phyloP scores from a whole-genome alignment of 495 filamentous ascomycete species.

The Neurospora africana region DNA sequence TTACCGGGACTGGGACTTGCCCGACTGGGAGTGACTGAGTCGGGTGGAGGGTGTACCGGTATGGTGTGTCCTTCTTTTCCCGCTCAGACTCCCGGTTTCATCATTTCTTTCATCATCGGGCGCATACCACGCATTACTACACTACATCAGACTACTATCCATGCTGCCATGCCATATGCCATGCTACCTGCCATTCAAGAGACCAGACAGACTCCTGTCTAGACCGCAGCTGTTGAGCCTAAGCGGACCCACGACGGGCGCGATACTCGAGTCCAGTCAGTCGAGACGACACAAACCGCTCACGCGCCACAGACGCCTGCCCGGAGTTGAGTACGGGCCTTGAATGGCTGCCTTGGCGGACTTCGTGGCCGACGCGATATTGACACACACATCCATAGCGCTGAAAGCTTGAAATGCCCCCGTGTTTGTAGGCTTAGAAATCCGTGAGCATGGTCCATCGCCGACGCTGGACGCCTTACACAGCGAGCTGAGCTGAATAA shows the following conservation, averaged over 20 bases:
- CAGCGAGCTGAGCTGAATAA: neutral
- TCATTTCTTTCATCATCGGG: constrained; percentile 24
- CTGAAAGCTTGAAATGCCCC: neutral
- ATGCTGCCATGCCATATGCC: neutral
- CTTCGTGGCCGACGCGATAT: neutral
- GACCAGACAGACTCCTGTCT: neutral
- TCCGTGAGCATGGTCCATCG: neutral
- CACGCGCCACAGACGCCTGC: neutral
- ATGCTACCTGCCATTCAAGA: neutral
- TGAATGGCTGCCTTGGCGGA: neutral
- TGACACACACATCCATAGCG: neutral
- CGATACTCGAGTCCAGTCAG: neutral
- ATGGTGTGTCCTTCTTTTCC: constrained; percentile 1
- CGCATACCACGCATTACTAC: neutral
- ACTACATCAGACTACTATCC: neutral
- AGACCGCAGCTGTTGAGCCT: neutral
- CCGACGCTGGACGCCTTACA: neutral
- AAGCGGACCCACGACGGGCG: neutral
- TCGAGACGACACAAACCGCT: neutral
- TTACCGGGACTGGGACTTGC: neutral
- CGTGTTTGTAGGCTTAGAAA: neutral
- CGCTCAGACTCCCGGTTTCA: constrained; percentile 21
- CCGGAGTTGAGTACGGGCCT: neutral
- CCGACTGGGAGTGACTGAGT: constrained; percentile 4
- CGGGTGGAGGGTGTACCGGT: constrained; percentile 7